Percentiles rank a stretch among this genome's conserved stretches.
Evolutionary conservation across 2,329 filamentous ascomycete species (phyloP).

Genomic region (Pseudonectria foliicola): DNA sequence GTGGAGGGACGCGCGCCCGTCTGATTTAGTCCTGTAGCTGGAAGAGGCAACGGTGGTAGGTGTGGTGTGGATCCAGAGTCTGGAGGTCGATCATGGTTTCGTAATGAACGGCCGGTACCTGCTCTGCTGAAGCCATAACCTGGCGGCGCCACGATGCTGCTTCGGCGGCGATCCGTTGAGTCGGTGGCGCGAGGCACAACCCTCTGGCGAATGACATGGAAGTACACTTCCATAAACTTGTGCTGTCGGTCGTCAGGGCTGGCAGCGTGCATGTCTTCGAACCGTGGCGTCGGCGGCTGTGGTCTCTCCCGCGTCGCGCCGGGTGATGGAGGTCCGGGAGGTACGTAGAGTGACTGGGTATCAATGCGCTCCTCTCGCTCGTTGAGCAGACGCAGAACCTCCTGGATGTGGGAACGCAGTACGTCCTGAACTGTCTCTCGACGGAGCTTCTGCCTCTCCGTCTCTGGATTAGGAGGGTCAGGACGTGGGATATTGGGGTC

Average conservation of each 20-base stretch:
- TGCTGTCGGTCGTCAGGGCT: conserved; percentile 42
- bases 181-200: conserved; percentile 31
- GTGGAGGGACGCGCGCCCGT: too few relatives aligned
- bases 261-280: conserved; percentile 40
- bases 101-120: conserved; percentile 8
- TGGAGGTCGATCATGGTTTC: too few relatives aligned
- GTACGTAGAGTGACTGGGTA: conserved; percentile 13
- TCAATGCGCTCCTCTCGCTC: conserved; percentile 26
- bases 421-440: conserved; percentile 37
- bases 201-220: conserved; percentile 33
- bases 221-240: conserved; percentile 47
- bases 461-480: conserved; percentile 7
- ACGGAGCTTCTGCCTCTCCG: conserved; percentile 16
- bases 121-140: conserved; percentile 16
- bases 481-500: not conserved
- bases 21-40: too few relatives aligned
- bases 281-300: conserved; percentile 18
- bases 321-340: conserved; percentile 11
- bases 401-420: conserved; percentile 43
- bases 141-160: conserved; percentile 17
- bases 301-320: conserved; percentile 1
- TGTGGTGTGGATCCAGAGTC: too few relatives aligned
- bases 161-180: conserved; percentile 20
- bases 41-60: too few relatives aligned
- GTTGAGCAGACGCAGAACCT: conserved; percentile 41